Percentiles rank a stretch among this genome's conserved stretches.
These are phyloP conservation scores for Acacia confusa DNA, from an alignment of 306 rosid genomes.

Conservation along the genomic window DNA sequence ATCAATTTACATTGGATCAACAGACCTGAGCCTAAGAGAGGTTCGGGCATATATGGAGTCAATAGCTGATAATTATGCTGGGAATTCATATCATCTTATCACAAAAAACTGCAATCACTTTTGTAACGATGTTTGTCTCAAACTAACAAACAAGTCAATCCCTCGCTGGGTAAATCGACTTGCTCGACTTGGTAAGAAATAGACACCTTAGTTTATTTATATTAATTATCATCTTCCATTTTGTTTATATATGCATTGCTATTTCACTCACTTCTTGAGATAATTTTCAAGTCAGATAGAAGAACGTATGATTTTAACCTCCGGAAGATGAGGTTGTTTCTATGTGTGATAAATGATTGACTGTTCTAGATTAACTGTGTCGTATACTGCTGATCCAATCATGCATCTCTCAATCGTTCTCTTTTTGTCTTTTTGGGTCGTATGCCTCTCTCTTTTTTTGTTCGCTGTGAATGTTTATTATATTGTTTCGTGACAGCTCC, in stretches of 20 bases:
- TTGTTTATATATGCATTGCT: neutral
- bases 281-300: neutral
- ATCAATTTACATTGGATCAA: conserved; percentile 75
- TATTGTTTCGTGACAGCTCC: neutral
- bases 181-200: conserved; percentile 80
- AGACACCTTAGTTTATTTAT: neutral
- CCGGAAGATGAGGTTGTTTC: neutral
- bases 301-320: neutral
- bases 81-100: conserved; percentile 85
- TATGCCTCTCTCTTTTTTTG: neutral
- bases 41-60: conserved; percentile 75
- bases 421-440: neutral
- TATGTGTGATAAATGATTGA: conserved; percentile 1
- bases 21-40: conserved; percentile 68
- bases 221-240: conserved; percentile 16
- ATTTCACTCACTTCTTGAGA: conserved; percentile 10
- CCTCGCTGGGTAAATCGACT: conserved; percentile 98
- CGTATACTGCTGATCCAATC: neutral
- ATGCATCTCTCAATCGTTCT: neutral
- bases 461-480: neutral
- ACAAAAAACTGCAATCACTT: conserved; percentile 95
- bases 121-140: conserved; percentile 70
- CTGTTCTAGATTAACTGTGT: neutral
- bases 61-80: conserved; percentile 72
- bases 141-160: conserved; percentile 65